phyloP scores from a whole-genome alignment of 176 grass and related monocot species.

The Olyra latifolia region DNA sequence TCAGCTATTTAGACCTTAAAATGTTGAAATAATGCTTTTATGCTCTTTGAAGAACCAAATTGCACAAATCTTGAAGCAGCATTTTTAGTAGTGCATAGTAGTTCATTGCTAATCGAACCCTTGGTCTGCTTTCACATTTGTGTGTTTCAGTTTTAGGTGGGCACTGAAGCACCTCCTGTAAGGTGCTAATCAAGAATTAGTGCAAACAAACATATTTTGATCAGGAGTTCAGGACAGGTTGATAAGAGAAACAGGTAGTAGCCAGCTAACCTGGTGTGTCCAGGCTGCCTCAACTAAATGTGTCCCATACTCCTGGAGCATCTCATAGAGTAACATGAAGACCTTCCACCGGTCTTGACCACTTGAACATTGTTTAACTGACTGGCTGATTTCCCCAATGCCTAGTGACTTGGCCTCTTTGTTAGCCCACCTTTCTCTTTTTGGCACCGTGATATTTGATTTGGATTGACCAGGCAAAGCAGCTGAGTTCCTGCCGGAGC shows the following conservation, averaged over 20 bases:
- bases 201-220: background rate
- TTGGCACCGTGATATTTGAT: conserved; percentile 45
- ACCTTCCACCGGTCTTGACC: conserved; percentile 74
- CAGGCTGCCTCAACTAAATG: conserved; percentile 96
- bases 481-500: conserved; percentile 38
- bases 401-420: conserved; percentile 85
- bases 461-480: conserved; percentile 23
- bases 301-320: conserved; percentile 94
- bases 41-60: too few relatives aligned
- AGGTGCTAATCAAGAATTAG: background rate
- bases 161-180: background rate
- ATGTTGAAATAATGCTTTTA: background rate
- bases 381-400: conserved; percentile 50
- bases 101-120: too few relatives aligned
- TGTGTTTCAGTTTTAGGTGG: too few relatives aligned
- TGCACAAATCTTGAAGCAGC: too few relatives aligned
- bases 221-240: background rate
- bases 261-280: conserved; percentile 78
- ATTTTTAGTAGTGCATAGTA: too few relatives aligned
- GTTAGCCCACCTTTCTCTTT: conserved; percentile 81
- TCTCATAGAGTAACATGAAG: conserved; percentile 90
- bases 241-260: conserved; percentile 22
- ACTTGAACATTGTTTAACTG: conserved; percentile 47
- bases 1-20: background rate
- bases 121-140: too few relatives aligned